Conservation (phyloP, 140 eudicot species). For the Ambrosia hybrid region DNA sequence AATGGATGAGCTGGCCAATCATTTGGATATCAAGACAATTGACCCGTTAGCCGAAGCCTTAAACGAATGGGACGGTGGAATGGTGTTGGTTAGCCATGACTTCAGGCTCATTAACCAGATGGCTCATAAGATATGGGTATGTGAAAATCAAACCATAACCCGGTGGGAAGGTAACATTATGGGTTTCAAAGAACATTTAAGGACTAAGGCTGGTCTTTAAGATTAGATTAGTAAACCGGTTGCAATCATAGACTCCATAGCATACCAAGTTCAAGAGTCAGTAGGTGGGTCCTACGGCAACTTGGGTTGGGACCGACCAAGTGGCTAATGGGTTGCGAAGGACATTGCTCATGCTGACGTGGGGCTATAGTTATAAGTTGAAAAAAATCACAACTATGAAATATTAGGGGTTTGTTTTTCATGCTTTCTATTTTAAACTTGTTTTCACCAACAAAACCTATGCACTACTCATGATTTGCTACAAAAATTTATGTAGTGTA, state of each 20-base stretch:
- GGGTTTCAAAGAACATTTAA: constrained; percentile 79
- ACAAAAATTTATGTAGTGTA: constrained; percentile 36
- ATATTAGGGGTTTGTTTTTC: constrained; percentile 20
- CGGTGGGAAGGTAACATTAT: constrained; percentile 93
- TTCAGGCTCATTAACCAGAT: constrained; percentile 96
- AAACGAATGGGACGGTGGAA: constrained; percentile 96
- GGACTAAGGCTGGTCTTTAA: constrained; percentile 58
- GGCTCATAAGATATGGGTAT: constrained; percentile 95
- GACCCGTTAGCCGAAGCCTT: constrained; percentile 87
- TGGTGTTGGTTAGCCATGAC: constrained; percentile 96
- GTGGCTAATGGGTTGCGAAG: constrained; percentile 11
- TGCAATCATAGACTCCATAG: constrained; percentile 12
- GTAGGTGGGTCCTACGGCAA: constrained; percentile 1
- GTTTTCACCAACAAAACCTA: constrained; percentile 18
- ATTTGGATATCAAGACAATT: constrained; percentile 91
- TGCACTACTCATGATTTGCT: constrained; percentile 30
- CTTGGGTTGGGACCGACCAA: constrained; percentile 19
- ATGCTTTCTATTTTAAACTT: constrained; percentile 29
- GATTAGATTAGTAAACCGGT: constrained; percentile 20
- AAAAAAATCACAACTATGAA: too few species aligned
- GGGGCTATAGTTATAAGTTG: constrained; percentile 19
- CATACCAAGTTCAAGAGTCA: constrained; percentile 8
- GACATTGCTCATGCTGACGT: constrained; percentile 22
- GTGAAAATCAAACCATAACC: constrained; percentile 77
- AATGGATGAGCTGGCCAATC: constrained; percentile 92